Evolutionary conservation across 2,329 filamentous ascomycete genomes (phyloP).

Genomic region (Leptographium radiaticola): DNA sequence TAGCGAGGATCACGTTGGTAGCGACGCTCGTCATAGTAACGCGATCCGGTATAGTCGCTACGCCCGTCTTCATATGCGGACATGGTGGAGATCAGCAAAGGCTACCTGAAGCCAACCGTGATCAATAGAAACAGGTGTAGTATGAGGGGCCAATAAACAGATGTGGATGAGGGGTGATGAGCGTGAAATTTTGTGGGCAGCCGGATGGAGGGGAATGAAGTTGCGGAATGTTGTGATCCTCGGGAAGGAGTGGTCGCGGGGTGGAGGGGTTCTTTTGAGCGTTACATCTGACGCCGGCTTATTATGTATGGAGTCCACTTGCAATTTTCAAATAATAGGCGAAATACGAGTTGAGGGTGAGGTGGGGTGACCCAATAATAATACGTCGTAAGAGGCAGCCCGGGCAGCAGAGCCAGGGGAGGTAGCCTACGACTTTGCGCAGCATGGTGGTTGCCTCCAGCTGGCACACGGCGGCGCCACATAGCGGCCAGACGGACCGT

Average conservation of each 20-base stretch:
- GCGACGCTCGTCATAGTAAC: constrained; percentile 40
- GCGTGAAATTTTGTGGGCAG: neutral
- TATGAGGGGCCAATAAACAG: too few species aligned
- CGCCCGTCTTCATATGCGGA: constrained; percentile 35
- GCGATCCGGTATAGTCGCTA: constrained; percentile 19
- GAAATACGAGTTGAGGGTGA: too few species aligned
- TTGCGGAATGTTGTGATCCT: neutral
- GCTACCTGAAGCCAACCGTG: neutral
- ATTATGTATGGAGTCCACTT: neutral
- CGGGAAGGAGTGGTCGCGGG: neutral
- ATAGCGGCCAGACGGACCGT: neutral
- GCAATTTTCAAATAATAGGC: neutral
- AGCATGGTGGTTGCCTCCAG: too few species aligned
- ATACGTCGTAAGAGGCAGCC: too few species aligned
- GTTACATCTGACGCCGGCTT: too few species aligned
- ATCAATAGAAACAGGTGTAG: too few species aligned
- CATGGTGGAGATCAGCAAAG: constrained; percentile 16
- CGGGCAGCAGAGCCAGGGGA: too few species aligned
- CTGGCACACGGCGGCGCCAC: neutral
- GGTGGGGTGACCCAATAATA: too few species aligned
- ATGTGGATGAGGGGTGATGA: neutral
- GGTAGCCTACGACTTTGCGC: too few species aligned
- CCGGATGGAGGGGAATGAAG: neutral
- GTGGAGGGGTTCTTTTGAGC: neutral
- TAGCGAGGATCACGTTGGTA: constrained; percentile 40